Evolutionary conservation across 176 grass and related monocot genomes (phyloP).

Genomic region (Leersia perrieri): DNA sequence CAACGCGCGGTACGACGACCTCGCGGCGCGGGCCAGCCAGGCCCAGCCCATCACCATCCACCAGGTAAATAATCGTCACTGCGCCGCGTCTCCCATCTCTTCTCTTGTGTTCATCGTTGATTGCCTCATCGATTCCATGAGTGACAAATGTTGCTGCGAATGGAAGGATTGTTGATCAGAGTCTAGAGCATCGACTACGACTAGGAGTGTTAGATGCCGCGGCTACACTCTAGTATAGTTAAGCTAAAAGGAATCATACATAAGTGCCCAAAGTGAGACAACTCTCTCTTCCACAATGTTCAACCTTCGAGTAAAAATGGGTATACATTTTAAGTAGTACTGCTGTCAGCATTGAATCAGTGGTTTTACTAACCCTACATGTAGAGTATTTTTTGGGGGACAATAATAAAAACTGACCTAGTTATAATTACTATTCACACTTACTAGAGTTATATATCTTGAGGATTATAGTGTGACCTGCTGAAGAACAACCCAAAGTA

Average conservation of each 20-base stretch:
- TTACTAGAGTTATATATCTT: neutral
- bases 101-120: neutral
- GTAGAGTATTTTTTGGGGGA: neutral
- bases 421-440: neutral
- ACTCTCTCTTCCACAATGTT: no score
- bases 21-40: slow-evolving; percentile 69
- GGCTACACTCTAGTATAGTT: no score
- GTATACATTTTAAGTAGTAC: neutral
- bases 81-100: neutral
- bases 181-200: neutral
- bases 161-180: neutral
- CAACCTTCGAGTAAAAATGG: no score
- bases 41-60: slow-evolving; percentile 51
- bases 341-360: neutral
- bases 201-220: neutral
- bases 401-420: neutral
- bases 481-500: slow-evolving; percentile 15
- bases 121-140: neutral
- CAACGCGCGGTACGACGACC: slow-evolving; percentile 72
- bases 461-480: neutral
- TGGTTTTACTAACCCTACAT: neutral
- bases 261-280: no score
- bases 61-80: slow-evolving; percentile 71
- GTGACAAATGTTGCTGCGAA: neutral
- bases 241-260: no score